Base-by-base conservation (phyloP, 108 stramenopile species). In the Schizochytrium sp. region DNA sequence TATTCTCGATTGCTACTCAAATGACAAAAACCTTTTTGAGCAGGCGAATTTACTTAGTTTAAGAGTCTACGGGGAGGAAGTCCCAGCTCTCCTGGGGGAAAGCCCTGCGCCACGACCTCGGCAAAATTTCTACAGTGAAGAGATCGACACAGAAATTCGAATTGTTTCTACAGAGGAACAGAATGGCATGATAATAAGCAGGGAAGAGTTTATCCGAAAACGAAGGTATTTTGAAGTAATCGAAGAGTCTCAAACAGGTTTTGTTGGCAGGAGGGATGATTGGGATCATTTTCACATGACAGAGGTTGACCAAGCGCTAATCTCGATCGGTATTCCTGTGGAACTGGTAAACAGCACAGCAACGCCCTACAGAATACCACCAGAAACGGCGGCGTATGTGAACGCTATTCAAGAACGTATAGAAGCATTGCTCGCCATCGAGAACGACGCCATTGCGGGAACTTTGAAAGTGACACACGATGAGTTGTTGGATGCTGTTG, bases 261-360 rank as follows among this genome's bases (percentile, higher is more conserved):
- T 1, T 2, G 64, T 44, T 7, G 12, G 8, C 12, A 8, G 7
- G 42, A 44, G 44, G 44, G 0, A 15, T 1, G 64, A 44, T 7
- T 83, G 38, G 13, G 76, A 83, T 38, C 76, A 83, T 42, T 10
- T 40, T 17, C 50, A 49, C 49, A 83, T 83, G 76, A 83, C 76
- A 10, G 76, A 83, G 28, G 76, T 83, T 28, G 76, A 83, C 53
- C 45, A 42, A 8, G 76, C 76, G 19, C 76, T 83, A 10, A 2
- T 55, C 47, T 83, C 76, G 15, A 12, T 83, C 28, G 76, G 76
- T 10, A 28, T 83, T 5, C 5, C 76, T 2, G 28, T 83, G 76
- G 47, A 83, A 5, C 38, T 83, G 13, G 28, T 83, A 17, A 55
- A 55, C 47, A 55, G n/a, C 5, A 83, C 76, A 5, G 76, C 76